phyloP scores from a whole-genome alignment of 192 early-diverging fungal genomes.

The Umbelopsis sp. region DNA sequence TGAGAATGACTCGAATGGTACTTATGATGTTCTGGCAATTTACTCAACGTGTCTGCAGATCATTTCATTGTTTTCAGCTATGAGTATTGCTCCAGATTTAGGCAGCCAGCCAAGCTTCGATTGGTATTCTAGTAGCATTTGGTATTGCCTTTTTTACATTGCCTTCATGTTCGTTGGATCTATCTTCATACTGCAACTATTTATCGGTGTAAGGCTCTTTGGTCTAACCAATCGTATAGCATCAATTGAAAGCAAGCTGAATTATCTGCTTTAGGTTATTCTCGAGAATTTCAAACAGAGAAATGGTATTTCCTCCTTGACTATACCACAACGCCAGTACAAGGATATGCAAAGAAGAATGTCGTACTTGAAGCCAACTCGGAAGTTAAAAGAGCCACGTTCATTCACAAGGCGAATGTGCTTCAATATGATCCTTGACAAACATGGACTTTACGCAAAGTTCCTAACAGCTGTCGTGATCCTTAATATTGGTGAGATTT shows the following conservation, averaged over 20 bases:
- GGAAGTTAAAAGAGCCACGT: slow-evolving; percentile 10
- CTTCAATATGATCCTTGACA: slow-evolving; percentile 22
- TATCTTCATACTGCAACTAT: slow-evolving; percentile 31
- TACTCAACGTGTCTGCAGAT: background rate
- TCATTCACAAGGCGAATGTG: slow-evolving; percentile 5
- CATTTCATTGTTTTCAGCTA: slow-evolving; percentile 28
- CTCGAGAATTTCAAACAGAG: slow-evolving; percentile 36
- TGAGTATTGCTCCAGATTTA: slow-evolving; percentile 21
- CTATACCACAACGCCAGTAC: slow-evolving; percentile 28
- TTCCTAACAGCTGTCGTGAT: slow-evolving; percentile 12
- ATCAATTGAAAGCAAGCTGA: background rate
- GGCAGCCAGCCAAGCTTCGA: slow-evolving; percentile 23
- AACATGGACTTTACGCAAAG: slow-evolving; percentile 10
- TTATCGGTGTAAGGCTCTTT: slow-evolving; percentile 32
- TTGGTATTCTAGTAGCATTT: slow-evolving; percentile 21
- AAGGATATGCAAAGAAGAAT: slow-evolving; percentile 31
- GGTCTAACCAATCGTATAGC: background rate
- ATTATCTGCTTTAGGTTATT: slow-evolving; percentile 21
- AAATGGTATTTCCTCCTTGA: slow-evolving; percentile 35
- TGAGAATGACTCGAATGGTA: background rate
- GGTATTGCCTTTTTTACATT: slow-evolving; percentile 28
- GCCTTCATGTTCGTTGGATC: slow-evolving; percentile 36
- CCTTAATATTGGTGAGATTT: slow-evolving; percentile 19
- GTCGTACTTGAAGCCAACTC: slow-evolving; percentile 18
- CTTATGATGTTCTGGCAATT: background rate